Conservation (phyloP, 2,329 filamentous ascomycete genomes). For the Exophiala alcalophila region DNA sequence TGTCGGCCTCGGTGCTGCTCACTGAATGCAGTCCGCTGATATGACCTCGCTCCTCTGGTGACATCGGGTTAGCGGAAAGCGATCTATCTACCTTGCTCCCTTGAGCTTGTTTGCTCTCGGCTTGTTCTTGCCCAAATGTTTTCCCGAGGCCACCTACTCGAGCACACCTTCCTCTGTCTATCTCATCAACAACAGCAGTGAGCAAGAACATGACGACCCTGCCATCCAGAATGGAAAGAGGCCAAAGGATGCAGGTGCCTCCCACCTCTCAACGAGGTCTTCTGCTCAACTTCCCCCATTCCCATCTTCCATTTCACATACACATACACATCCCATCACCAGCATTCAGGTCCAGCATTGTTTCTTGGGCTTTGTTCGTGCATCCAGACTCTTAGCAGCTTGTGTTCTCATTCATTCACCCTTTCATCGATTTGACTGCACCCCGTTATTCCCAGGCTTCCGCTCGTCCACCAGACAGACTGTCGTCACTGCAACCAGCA, state of each 20-base stretch:
- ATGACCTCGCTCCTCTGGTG: too few species aligned
- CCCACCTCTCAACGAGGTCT: conserved; percentile 4
- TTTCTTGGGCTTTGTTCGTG: conserved; percentile 11
- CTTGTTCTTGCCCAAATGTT: too few species aligned
- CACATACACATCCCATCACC: conserved; percentile 10
- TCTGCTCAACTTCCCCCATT: background rate
- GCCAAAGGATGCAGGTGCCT: conserved; percentile 11
- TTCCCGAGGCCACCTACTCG: too few species aligned
- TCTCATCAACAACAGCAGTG: too few species aligned
- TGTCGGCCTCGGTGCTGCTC: too few species aligned
- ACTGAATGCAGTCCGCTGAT: too few species aligned
- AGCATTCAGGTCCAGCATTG: conserved; percentile 10
- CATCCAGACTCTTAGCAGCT: conserved; percentile 15
- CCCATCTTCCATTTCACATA: conserved; percentile 4
- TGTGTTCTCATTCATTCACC: conserved; percentile 8
- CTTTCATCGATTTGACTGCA: conserved; percentile 1
- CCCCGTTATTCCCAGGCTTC: conserved; percentile 1
- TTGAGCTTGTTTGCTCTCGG: too few species aligned
- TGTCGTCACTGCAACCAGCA: conserved; percentile 5
- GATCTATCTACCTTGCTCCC: too few species aligned
- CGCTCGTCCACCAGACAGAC: background rate
- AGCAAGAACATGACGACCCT: background rate
- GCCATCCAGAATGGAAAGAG: conserved; percentile 9
- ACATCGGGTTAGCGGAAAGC: too few species aligned
- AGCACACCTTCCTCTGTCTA: too few species aligned